phyloP scores from a whole-genome alignment of 768 basidiomycete species.

The Harrya chromipes region DNA sequence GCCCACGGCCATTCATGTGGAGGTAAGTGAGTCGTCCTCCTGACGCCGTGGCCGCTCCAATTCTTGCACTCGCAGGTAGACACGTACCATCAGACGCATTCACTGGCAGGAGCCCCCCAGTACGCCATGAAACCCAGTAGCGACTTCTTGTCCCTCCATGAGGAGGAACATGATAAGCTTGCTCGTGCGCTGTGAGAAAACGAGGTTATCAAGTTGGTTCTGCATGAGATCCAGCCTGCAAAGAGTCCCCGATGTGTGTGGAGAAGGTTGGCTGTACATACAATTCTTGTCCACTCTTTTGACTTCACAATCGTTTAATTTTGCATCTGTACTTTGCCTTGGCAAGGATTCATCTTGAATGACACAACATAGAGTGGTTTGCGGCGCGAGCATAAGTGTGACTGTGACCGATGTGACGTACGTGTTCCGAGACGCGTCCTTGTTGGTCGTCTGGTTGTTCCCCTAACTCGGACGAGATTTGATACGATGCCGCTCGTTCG shows the following conservation, averaged over 20 bases:
- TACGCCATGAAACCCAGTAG: constrained; percentile 22
- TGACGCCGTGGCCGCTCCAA: not conserved
- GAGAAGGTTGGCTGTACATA: constrained; percentile 1
- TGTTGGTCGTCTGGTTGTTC: constrained; percentile 14
- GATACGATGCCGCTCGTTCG: constrained; percentile 69
- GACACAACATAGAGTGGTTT: too few relatives aligned
- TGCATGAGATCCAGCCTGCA: not conserved
- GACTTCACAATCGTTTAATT: not conserved
- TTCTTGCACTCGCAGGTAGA: constrained; percentile 22
- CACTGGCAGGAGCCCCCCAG: constrained; percentile 21
- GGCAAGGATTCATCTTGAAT: too few relatives aligned
- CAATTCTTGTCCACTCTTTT: constrained; percentile 9
- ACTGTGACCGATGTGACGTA: constrained; percentile 25
- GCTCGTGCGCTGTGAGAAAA: constrained; percentile 12
- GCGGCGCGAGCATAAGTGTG: too few relatives aligned
- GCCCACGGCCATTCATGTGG: constrained; percentile 31
- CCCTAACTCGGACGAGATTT: constrained; percentile 17
- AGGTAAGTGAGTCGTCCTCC: constrained; percentile 23
- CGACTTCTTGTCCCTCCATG: constrained; percentile 23
- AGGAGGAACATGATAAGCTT: constrained; percentile 17
- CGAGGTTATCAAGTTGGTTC: not conserved
- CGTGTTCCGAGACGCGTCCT: constrained; percentile 25
- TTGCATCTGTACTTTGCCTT: too few relatives aligned
- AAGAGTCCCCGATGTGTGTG: not conserved
- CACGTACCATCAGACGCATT: constrained; percentile 26